Evolutionary conservation across 2,329 filamentous ascomycete genomes (phyloP).

Genomic region (Rhexocercosporidium sp.): DNA sequence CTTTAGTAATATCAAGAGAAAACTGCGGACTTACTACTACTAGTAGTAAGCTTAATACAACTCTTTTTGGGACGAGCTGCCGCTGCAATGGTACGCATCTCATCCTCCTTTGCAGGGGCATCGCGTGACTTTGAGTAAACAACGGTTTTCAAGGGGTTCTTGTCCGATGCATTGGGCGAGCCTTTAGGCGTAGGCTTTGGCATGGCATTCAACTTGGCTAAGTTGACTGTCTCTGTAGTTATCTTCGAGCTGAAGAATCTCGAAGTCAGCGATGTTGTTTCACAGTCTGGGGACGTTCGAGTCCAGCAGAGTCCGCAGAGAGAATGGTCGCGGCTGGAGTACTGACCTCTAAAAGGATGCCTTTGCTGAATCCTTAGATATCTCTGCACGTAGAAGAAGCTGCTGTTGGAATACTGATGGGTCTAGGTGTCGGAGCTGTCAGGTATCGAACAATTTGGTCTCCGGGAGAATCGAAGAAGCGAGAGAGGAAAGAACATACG

Average conservation of each 20-base stretch:
- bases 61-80: not conserved
- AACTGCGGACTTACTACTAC: not conserved
- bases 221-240: not conserved
- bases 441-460: too few relatives aligned
- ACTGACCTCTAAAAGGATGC: slow-evolving; percentile 83
- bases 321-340: slow-evolving; percentile 46
- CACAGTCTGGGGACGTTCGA: not conserved
- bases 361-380: slow-evolving; percentile 56
- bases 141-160: not conserved
- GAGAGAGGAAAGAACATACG: too few relatives aligned
- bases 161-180: not conserved
- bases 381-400: not conserved
- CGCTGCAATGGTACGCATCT: not conserved
- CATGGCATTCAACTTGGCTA: not conserved
- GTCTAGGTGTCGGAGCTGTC: not conserved
- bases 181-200: not conserved
- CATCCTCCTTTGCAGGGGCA: not conserved
- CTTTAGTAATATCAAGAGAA: not conserved
- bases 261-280: not conserved
- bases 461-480: too few relatives aligned
- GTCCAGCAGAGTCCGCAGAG: not conserved
- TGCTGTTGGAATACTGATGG: not conserved
- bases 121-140: not conserved
- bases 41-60: not conserved
- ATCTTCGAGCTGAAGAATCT: not conserved